phyloP scores from a whole-genome alignment of 306 rosid species.

The Castanopsis chinensis region DNA sequence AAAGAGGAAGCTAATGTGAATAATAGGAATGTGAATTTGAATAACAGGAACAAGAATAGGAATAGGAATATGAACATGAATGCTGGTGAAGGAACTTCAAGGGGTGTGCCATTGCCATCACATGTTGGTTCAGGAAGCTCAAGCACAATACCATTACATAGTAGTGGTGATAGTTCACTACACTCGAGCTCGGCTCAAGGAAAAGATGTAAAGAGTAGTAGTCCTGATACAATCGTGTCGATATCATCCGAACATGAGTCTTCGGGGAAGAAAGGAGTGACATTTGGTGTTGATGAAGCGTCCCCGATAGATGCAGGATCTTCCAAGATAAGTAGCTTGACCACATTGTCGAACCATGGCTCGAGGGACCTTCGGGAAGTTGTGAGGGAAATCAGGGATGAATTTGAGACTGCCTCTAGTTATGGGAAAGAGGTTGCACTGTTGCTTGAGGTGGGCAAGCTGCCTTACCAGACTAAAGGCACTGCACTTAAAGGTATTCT shows the following conservation, averaged over 20 bases:
- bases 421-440: constrained; percentile 83
- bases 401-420: constrained; percentile 78
- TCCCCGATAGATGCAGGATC: constrained; percentile 61
- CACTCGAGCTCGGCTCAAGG: constrained; percentile 33
- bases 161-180: constrained; percentile 42
- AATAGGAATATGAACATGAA: neutral
- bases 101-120: constrained; percentile 53
- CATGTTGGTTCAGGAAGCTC: constrained; percentile 57
- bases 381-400: constrained; percentile 82
- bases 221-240: constrained; percentile 48
- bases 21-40: constrained; percentile 6
- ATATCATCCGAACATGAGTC: constrained; percentile 44
- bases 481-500: constrained; percentile 64
- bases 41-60: constrained; percentile 4
- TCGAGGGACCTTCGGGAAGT: constrained; percentile 80
- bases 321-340: constrained; percentile 68
- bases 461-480: constrained; percentile 69
- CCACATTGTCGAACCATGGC: constrained; percentile 70
- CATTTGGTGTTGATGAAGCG: constrained; percentile 68
- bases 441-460: constrained; percentile 84
- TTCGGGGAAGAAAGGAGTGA: constrained; percentile 64
- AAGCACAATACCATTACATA: constrained; percentile 49
- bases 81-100: constrained; percentile 77
- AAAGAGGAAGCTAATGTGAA: constrained; percentile 26
- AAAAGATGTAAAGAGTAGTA: constrained; percentile 56